phyloP scores from a whole-genome alignment of 305 asterid genomes.

The Solanum hybrid region DNA sequence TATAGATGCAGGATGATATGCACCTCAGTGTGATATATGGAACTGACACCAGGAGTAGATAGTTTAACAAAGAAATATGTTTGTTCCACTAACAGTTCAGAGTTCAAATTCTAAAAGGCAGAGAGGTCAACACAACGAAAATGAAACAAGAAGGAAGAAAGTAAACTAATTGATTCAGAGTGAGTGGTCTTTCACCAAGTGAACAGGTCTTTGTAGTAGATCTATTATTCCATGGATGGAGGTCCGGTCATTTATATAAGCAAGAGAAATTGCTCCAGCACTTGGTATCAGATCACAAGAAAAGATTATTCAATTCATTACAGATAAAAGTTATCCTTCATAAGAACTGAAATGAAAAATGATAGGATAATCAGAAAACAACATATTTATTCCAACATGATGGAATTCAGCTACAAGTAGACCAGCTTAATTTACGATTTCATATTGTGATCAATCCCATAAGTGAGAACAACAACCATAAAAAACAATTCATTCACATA shows the following conservation, averaged over 20 bases:
- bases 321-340: not conserved
- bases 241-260: not conserved
- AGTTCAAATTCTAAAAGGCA: not conserved
- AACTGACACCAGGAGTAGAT: slow-evolving; percentile 12
- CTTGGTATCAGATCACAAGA: slow-evolving; percentile 11
- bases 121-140: not conserved
- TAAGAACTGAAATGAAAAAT: not conserved
- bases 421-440: not conserved
- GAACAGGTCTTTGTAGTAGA: slow-evolving; percentile 2
- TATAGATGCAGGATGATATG: slow-evolving; percentile 11
- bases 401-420: not conserved
- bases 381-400: not conserved
- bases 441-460: not conserved
- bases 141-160: not conserved
- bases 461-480: not conserved
- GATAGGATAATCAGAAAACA: not conserved
- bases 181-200: not conserved
- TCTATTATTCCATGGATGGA: slow-evolving; percentile 6
- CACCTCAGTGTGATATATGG: slow-evolving; percentile 8
- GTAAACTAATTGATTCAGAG: not conserved
- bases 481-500: not conserved
- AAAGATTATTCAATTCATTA: not conserved
- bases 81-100: not conserved
- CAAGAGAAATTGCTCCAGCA: slow-evolving; percentile 18
- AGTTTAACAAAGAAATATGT: not conserved